phyloP scores from a whole-genome alignment of 805 yeast genomes.

The Debaryomyces castellii region DNA sequence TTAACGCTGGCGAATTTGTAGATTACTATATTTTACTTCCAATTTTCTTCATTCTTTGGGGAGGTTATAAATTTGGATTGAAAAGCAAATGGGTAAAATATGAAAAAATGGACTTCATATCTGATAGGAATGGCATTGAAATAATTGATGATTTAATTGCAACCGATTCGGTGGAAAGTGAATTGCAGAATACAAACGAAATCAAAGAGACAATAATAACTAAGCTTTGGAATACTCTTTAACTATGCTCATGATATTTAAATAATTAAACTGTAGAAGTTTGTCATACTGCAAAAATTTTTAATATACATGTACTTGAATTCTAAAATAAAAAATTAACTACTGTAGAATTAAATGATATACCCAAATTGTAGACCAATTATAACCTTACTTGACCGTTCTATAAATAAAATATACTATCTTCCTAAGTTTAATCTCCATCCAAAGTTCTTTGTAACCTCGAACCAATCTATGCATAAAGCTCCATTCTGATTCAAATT shows the following conservation, averaged over 20 bases:
- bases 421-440: slow-evolving; percentile 34
- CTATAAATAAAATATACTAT: neutral
- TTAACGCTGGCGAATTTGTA: slow-evolving; percentile 17
- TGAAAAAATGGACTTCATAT: slow-evolving; percentile 47
- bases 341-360: too few relatives aligned
- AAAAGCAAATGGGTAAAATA: slow-evolving; percentile 33
- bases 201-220: neutral
- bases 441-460: slow-evolving; percentile 36
- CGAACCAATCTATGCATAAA: slow-evolving; percentile 43
- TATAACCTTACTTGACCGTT: too few relatives aligned
- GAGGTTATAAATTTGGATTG: slow-evolving; percentile 32
- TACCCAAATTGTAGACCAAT: too few relatives aligned
- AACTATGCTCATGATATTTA: neutral
- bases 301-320: too few relatives aligned
- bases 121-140: slow-evolving; percentile 28
- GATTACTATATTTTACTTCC: slow-evolving; percentile 20
- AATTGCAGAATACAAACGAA: neutral
- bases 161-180: neutral
- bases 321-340: too few relatives aligned
- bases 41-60: slow-evolving; percentile 25
- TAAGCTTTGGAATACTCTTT: neutral
- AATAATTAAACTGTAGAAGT: neutral
- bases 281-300: too few relatives aligned
- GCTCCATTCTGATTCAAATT: slow-evolving; percentile 26
- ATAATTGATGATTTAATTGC: neutral